Evolutionary conservation across 805 yeast genomes (phyloP), one percentile per base, ranked within the genome.

Genomic region (Monosporozyma yasuniensis): DNA sequence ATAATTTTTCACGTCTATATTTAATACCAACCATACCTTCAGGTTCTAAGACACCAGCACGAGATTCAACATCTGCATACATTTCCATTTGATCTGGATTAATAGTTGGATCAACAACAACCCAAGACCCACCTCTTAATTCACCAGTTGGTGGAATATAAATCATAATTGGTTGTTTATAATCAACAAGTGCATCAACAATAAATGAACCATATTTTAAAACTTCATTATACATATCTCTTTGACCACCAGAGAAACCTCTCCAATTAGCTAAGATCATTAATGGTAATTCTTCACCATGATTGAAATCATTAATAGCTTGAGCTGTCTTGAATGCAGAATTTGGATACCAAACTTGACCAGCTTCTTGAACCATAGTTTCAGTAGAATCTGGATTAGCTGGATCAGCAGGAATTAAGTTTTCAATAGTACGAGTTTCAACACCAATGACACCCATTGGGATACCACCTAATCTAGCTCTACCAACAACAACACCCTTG

Each of bases 111-210:
- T 93, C 99, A 66, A 93, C 96, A 59, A 93, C 99, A 50, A 95
- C 99, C 99, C 99, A 93, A 23, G 99, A 91, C 68, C 99, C 99
- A 76, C 99, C 99, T 79, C 99, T 86, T 59, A 93, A 78, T 72
- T 93, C 99, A 69, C 98, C 99, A 58, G 85, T 81, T 52, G 99
- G 99, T 47, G 99, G 99, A 68, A 93, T 91, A 72, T 93, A 93
- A 23, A 93, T 88, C 73, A 93, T 84, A 57, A 93, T 85, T 52
- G 99, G 99, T 71, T 93, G 99, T 68, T 87, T 87, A 79, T 83
- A 93, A 61, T 83, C 96, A 57, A 88, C 95, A 54, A 93, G 78
- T 12, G 99, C 97, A 68, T 93, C 99, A 56, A 93, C 99, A 71
- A 93, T 93, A 70, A 78, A 88, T 3, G 98, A 82, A 67, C 99